phyloP scores from a whole-genome alignment of 2,329 filamentous ascomycete species.

The Aureobasidium leucospermi region DNA sequence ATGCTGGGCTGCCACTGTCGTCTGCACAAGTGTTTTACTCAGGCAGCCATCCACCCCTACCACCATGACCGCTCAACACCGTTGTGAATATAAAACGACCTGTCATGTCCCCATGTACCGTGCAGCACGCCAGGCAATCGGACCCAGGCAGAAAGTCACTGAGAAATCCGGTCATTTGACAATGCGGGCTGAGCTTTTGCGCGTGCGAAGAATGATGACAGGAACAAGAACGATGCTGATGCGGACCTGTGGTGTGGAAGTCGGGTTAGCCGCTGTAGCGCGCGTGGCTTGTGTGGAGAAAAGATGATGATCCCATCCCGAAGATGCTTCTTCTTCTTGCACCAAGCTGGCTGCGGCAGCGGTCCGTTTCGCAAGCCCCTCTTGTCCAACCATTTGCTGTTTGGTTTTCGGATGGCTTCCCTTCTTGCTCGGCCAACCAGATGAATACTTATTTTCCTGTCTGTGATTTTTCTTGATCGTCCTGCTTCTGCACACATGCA shows the following conservation, averaged over 20 bases:
- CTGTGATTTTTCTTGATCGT: too few relatives aligned
- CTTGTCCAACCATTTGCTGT: background rate
- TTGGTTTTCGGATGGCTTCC: background rate
- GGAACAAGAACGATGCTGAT: background rate
- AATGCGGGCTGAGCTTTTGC: background rate
- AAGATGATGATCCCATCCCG: background rate
- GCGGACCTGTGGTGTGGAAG: background rate
- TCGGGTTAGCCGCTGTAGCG: background rate
- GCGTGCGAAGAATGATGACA: background rate
- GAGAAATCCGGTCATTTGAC: constrained; percentile 8
- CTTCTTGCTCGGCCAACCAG: too few relatives aligned
- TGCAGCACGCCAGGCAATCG: background rate
- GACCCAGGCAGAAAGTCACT: background rate
- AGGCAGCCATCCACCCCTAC: background rate
- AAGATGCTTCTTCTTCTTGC: too few relatives aligned
- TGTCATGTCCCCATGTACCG: background rate
- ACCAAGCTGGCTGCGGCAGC: background rate
- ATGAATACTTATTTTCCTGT: too few relatives aligned
- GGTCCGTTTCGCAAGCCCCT: background rate
- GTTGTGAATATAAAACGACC: too few relatives aligned
- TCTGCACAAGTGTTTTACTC: background rate
- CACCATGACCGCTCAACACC: background rate
- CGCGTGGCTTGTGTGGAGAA: background rate
- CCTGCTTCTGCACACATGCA: too few relatives aligned
- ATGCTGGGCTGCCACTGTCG: background rate